Base-by-base conservation (phyloP, 106 monocot genomes). In the Agapanthus africanus region DNA sequence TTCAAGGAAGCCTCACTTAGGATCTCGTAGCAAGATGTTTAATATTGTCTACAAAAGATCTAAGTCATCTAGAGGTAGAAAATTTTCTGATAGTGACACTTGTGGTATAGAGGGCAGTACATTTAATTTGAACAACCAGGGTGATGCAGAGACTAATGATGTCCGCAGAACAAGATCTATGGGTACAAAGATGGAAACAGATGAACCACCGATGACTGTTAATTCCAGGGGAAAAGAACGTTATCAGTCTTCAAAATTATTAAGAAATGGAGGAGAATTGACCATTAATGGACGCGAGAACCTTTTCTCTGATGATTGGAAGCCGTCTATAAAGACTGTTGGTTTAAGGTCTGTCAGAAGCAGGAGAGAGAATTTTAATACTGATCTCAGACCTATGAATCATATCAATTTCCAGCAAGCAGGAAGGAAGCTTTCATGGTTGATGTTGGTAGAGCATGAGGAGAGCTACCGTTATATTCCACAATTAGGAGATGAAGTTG, bases 401-500 rank as follows among this genome's bases (percentile, higher is more conserved):
- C 79, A 63, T 68, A 81, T 77, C 66, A 83, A 71, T 56, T 36
- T 40, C 37, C 25, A 66, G 16, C 76, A 67, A 47, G 44, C 77
- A 47, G 39, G 65, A 5, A 76, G 72, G 31, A 97, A 91, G 57
- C 46, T 78, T 57, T 89, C 91, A 18, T 91, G 91, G 95, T 73
- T 97, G 78, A 84, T 89, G 78, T 76, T 97, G 73, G 73, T 80
- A 28, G 95, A 88, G 66, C 95, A 97, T 75, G 95, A 97, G 71
- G 84, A 84, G 25, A 79, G 88, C 67, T 97, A 89, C 67, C 78
- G 91, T 39, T 97, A 89, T 77, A 89, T 97, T 81, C 95, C 95
- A 37, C 95, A 97, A 66, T 68, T 78, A 41, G 91, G 95, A 50
- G 95, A 97, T 69, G 84, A 91, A 74, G 95, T 97, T 80, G 86